Conservation (phyloP, 805 yeast genomes). For the Candida boidinii region DNA sequence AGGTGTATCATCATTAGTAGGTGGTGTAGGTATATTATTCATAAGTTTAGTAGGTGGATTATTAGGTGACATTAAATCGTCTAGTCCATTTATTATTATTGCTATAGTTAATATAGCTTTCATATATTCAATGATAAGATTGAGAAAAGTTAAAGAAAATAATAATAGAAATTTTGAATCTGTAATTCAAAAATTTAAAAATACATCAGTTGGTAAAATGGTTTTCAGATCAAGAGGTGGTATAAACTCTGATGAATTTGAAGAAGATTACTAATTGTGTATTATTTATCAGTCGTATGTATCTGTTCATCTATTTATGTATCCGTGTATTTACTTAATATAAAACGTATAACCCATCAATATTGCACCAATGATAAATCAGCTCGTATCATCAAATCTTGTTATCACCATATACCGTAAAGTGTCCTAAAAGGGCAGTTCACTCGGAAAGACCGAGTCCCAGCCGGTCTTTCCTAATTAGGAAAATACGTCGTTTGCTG, state of each 20-base stretch:
- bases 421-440: too few relatives aligned
- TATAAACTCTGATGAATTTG: background rate
- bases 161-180: conserved; percentile 9
- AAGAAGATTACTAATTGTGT: background rate
- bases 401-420: too few relatives aligned
- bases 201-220: conserved; percentile 6
- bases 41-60: conserved; percentile 55
- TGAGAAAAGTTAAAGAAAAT: conserved; percentile 12
- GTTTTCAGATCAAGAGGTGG: conserved; percentile 1
- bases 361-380: too few relatives aligned
- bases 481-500: too few relatives aligned
- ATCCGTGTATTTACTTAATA: too few relatives aligned
- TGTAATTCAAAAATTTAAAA: conserved; percentile 6
- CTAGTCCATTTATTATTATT: conserved; percentile 51
- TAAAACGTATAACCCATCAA: too few relatives aligned
- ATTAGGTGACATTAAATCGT: conserved; percentile 46
- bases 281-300: too few relatives aligned
- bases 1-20: conserved; percentile 61
- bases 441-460: too few relatives aligned
- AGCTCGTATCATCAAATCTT: too few relatives aligned
- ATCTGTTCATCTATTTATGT: too few relatives aligned
- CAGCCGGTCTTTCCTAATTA: too few relatives aligned
- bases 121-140: conserved; percentile 21
- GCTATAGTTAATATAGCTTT: conserved; percentile 30
- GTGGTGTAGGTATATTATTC: conserved; percentile 58